A percentile compares a stretch with the other conserved stretches of the same genome.
phyloP scores from a whole-genome alignment of 78 protist species.

The slime mould (Dictyostelium discoideum) region dicty_2.7 NC_007088.5:2930001-2930500 shows the following conservation, averaged over 20 bases:
- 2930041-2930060: constrained; percentile 41
- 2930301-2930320: not conserved
- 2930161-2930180: constrained; percentile 25
- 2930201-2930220: constrained; percentile 45
- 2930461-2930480: not conserved
- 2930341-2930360: not conserved
- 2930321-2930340: not conserved
- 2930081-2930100: constrained; percentile 71
- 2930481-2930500: not conserved
- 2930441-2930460: not conserved
- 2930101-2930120: constrained; percentile 56
- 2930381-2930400: not conserved
- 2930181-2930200: constrained; percentile 26
- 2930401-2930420: not conserved
- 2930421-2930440: not conserved
- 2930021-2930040: constrained; percentile 40
- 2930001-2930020: constrained; percentile 43
- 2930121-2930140: constrained; percentile 54
- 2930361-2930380: not conserved
- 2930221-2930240: constrained; percentile 45
- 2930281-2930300: constrained; percentile 11
- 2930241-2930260: constrained; percentile 52
- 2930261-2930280: constrained; percentile 32
- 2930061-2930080: constrained; percentile 71
- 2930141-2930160: constrained; percentile 18